A percentile compares a stretch with the other conserved stretches of the same genome.
Evolutionary conservation across 2,329 filamentous ascomycete species (phyloP).

Genomic region (Aureobasidium sp.): DNA sequence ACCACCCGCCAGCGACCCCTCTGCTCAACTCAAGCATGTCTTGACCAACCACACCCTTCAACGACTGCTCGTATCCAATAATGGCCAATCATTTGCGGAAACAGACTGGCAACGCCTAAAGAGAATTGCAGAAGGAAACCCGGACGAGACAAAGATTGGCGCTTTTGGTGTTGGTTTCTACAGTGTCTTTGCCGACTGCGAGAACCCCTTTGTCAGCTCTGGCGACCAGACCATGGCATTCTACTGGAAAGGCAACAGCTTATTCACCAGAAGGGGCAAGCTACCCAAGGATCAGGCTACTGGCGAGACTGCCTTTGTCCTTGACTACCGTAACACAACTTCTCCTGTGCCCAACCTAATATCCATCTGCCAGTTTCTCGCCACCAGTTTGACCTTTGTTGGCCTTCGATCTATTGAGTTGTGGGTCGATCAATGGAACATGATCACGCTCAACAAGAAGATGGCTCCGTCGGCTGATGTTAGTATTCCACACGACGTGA

Average conservation of each 20-base stretch:
- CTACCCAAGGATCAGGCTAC: conserved; percentile 61
- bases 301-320: conserved; percentile 72
- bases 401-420: conserved; percentile 81
- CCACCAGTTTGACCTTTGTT: conserved; percentile 93
- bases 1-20: conserved; percentile 58
- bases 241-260: conserved; percentile 97
- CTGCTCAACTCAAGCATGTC: conserved; percentile 71
- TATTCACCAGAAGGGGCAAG: conserved; percentile 82
- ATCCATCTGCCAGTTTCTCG: conserved; percentile 83
- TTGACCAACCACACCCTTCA: conserved; percentile 79
- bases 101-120: conserved; percentile 93
- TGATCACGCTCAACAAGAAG: conserved; percentile 77
- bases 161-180: conserved; percentile 99
- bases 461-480: conserved; percentile 69
- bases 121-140: conserved; percentile 97
- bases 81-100: conserved; percentile 78
- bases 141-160: conserved; percentile 97
- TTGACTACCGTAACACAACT: conserved; percentile 86
- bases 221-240: conserved; percentile 93
- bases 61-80: conserved; percentile 84
- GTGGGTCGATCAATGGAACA: conserved; percentile 78
- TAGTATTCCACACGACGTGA: conserved; percentile 68
- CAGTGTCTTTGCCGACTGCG: conserved; percentile 95
- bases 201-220: conserved; percentile 93
- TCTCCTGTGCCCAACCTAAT: conserved; percentile 81